Conservation (phyloP, 2,329 filamentous ascomycete genomes). For the Fusarium aywerte region DNA sequence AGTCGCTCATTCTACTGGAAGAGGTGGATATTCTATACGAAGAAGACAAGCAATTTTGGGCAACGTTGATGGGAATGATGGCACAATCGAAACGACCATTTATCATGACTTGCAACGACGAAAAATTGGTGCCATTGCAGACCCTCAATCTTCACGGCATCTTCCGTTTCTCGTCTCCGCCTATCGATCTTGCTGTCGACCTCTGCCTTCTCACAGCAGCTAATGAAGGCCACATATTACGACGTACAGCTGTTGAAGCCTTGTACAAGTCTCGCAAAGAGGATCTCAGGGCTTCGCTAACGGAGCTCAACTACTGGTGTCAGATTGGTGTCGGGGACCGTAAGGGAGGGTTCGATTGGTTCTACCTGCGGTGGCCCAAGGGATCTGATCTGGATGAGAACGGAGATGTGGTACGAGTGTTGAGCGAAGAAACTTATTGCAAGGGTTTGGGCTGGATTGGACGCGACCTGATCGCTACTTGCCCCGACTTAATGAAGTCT, state of each 20-base stretch:
- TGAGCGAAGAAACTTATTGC: slow-evolving; percentile 83
- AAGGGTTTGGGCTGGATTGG: slow-evolving; percentile 81
- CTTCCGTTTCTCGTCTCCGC: slow-evolving; percentile 76
- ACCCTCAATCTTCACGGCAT: slow-evolving; percentile 85
- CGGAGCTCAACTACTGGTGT: slow-evolving; percentile 94
- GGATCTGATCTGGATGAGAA: slow-evolving; percentile 75
- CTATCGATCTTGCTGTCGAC: slow-evolving; percentile 76
- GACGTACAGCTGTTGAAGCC: slow-evolving; percentile 71
- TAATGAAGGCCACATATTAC: slow-evolving; percentile 85
- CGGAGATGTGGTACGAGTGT: slow-evolving; percentile 76
- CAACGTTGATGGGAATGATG: slow-evolving; percentile 80
- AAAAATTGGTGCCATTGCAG: slow-evolving; percentile 79
- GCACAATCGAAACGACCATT: slow-evolving; percentile 89
- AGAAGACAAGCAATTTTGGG: slow-evolving; percentile 96
- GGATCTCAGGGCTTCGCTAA: slow-evolving; percentile 84
- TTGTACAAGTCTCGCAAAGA: slow-evolving; percentile 75
- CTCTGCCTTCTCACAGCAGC: slow-evolving; percentile 85
- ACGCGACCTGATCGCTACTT: slow-evolving; percentile 64
- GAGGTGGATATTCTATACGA: slow-evolving; percentile 95
- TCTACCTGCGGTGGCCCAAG: slow-evolving; percentile 79
- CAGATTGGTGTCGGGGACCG: slow-evolving; percentile 92
- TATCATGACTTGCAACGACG: slow-evolving; percentile 94
- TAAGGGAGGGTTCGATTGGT: slow-evolving; percentile 91
- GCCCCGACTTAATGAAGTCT: slow-evolving; percentile 53
- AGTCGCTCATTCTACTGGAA: slow-evolving; percentile 93